Evolutionary conservation across 306 rosid genomes (phyloP), one percentile per base, ranked within the genome.

Genomic region (Rosa lucieae): DNA sequence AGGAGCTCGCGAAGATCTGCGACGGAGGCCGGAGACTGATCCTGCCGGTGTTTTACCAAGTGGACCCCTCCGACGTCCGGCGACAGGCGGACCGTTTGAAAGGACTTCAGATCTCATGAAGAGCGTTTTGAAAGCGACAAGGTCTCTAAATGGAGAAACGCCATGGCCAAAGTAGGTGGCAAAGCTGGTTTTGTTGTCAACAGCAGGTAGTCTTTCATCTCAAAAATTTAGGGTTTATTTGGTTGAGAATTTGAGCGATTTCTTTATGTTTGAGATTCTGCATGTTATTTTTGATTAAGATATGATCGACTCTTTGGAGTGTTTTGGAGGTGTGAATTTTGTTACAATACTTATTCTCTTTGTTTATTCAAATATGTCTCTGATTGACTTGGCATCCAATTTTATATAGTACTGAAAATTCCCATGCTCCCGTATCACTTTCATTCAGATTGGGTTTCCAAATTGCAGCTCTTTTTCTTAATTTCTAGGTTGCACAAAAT

Each of bases 151-250:
- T 90, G 94, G 90, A 86, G 85, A 73, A 9, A n/a, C 12, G 94
- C 92, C 67, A 83, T 90, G 94, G 73, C 74, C 0, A 87, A 82
- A 78, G 87, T 87, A 2, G 94, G 94, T 26, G 88, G 86, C 18
- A 10, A 42, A 23, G 78, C 86, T 70, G 94, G 94, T 32, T 86
- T 37, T 73, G 84, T 83, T 69, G 72, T 62, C 67, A 1, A 68
- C 7, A 9, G 74, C 48, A 39, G 71, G 71, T 67, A 67, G 43
- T 66, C 32, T 56, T 7, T 55, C 26, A 55, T 55, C 61, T 18
- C 3, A 53, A 53, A 52, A 17, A 18, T 55, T 26, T 55, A 20
- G 26, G 61, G 65, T 23, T 58, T 58, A 58, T 58, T 21, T 58
- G 10, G 32, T 3, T 58, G 13, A n/a, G 51, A 10, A n/a, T 58